A percentile compares a stretch with the other conserved stretches of the same genome.
Evolutionary conservation across 2,329 filamentous ascomycete genomes (phyloP).

Genomic region (Pseudogymnoascus sp.): DNA sequence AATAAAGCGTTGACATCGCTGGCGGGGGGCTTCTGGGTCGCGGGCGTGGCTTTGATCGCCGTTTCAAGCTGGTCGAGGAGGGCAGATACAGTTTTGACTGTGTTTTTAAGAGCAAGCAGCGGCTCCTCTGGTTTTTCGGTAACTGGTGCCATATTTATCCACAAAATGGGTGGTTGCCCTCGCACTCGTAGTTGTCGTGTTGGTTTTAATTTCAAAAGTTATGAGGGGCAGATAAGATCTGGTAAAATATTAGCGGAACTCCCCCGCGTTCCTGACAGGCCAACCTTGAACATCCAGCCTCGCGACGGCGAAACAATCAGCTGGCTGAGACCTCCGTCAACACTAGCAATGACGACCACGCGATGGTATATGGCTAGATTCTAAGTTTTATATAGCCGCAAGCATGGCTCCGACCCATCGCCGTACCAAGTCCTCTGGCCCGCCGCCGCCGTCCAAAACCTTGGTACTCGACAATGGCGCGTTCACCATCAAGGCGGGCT

Average conservation of each 20-base stretch:
- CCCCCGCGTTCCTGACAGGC: background rate
- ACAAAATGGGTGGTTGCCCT: background rate
- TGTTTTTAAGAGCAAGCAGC: constrained; percentile 10
- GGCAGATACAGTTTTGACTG: constrained; percentile 17
- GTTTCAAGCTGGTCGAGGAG: constrained; percentile 22
- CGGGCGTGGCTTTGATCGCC: constrained; percentile 11
- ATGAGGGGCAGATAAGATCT: constrained; percentile 7
- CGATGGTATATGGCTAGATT: background rate
- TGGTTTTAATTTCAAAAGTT: background rate
- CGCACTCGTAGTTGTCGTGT: background rate
- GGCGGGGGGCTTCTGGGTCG: constrained; percentile 10
- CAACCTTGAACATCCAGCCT: background rate
- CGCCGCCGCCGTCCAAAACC: constrained; percentile 52
- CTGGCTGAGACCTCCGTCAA: background rate
- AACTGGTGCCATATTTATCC: background rate
- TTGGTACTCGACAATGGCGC: constrained; percentile 92
- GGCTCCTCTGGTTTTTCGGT: background rate
- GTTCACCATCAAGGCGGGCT: constrained; percentile 83
- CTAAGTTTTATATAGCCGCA: background rate
- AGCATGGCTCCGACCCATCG: constrained; percentile 23
- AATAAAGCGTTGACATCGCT: constrained; percentile 47
- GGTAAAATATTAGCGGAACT: constrained; percentile 7
- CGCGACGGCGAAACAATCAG: background rate
- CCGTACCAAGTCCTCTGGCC: constrained; percentile 44
- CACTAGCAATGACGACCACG: background rate